Base-by-base conservation (phyloP, 768 basidiomycete genomes). In the Kwoniella sp. region DNA sequence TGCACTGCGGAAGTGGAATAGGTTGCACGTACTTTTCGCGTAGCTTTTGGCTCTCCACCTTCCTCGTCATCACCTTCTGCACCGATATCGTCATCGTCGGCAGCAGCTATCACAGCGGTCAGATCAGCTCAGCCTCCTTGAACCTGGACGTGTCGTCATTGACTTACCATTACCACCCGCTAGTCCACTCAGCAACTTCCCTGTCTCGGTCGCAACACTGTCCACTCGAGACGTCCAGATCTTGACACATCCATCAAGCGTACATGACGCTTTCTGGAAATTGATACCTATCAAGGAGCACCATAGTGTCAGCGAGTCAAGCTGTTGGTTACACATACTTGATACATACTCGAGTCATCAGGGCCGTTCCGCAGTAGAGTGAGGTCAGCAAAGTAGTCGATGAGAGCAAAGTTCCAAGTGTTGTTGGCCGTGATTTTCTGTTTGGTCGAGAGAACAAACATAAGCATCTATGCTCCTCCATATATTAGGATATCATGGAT, bases 311-410 rank as follows among this genome's bases (percentile, higher is more conserved):
- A 15, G 25, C 28, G 48, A 23, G 11, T 4, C 31, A n/a, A n/a
- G n/a, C n/a, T n/a, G n/a, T n/a, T n/a, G n/a, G n/a, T n/a, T n/a
- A n/a, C n/a, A n/a, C n/a, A n/a, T n/a, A 7, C 41, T 9, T 3
- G 20, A 45, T 8, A 45, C 41, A 17, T 45, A 81, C 79, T 80
- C 53, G 79, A 70, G 66, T 96, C 95, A 76, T 97, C 94, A 51
- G 86, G 87, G 67, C 90, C 88, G 80, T 99, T 97, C 53, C 96
- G 86, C 38, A 99, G 84, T 17, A 98, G 85, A 12, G 92, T 93
- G 89, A 98, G 93, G 79, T 99, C 95, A 71, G 96, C 92, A 79
- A 98, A 99, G 78, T 99, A 99, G 82, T 99, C 96, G 63, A 99
- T 98, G 52, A 99, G 86, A 2, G 93, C 94, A 71, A 96, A 92